Percentiles rank a stretch among this genome's conserved stretches.
Conservation (phyloP, 306 rosid genomes). For the Dalbergia oliveri region DNA sequence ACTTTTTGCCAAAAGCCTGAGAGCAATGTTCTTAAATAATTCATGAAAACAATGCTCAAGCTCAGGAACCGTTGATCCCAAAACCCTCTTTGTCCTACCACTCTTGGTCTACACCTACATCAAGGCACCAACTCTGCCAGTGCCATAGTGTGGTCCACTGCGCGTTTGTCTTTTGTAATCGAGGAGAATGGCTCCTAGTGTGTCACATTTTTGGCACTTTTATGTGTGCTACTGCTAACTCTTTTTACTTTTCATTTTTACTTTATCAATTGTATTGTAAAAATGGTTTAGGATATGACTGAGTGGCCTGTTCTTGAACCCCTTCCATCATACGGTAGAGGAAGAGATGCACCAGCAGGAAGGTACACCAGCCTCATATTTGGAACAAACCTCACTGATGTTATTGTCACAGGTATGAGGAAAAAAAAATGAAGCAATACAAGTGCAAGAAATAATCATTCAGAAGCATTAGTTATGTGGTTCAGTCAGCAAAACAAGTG, state of each 20-base stretch:
- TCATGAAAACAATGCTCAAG: conserved; percentile 12
- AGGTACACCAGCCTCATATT: conserved; percentile 71
- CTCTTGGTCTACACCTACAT: conserved; percentile 36
- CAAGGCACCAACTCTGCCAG: conserved; percentile 31
- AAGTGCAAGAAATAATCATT: neutral
- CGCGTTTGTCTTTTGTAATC: conserved; percentile 30
- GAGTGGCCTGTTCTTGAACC: conserved; percentile 77
- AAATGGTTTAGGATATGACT: conserved; percentile 64
- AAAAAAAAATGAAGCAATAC: neutral
- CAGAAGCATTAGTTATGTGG: conserved; percentile 4
- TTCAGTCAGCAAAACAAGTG: neutral
- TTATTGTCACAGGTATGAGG: conserved; percentile 67
- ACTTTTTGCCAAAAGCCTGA: conserved; percentile 11
- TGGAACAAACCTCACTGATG: conserved; percentile 88
- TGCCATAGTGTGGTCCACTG: conserved; percentile 44
- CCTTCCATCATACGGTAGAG: conserved; percentile 84
- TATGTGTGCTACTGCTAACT: conserved; percentile 20
- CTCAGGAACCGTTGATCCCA: conserved; percentile 17
- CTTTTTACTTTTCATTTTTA: neutral
- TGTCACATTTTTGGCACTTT: conserved; percentile 37
- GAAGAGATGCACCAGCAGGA: conserved; percentile 79
- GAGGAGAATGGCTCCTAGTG: conserved; percentile 7
- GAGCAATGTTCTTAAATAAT: conserved; percentile 16
- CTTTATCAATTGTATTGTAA: neutral
- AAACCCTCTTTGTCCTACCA: conserved; percentile 3